A percentile compares a stretch with the other conserved stretches of the same genome.
These are phyloP conservation scores for Calonectria pseudoreteaudii DNA, from an alignment of 2,329 filamentous ascomycete species.

Conservation along the genomic window DNA sequence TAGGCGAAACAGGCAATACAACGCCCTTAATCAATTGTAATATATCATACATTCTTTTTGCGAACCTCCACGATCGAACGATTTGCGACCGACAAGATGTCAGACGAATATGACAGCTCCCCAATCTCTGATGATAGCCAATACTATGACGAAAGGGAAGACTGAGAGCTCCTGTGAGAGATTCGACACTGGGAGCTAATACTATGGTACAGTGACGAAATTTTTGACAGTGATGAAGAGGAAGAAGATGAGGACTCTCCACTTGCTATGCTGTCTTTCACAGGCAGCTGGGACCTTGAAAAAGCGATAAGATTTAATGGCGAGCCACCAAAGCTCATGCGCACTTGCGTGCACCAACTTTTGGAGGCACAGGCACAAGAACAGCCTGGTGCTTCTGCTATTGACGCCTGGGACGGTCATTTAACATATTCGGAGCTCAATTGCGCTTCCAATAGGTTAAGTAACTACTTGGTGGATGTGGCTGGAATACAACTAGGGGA, in stretches of 20 bases:
- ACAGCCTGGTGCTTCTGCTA: constrained; percentile 29
- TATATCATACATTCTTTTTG: background rate
- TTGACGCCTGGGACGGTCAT: constrained; percentile 42
- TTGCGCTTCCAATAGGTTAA: constrained; percentile 10
- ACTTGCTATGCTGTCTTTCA: background rate
- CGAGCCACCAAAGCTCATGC: background rate
- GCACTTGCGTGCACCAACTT: constrained; percentile 30
- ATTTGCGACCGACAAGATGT: constrained; percentile 7
- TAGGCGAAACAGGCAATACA: background rate
- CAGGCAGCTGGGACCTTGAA: constrained; percentile 6
- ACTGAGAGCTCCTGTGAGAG: background rate
- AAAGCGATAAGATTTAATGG: background rate
- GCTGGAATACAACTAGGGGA: constrained; percentile 6
- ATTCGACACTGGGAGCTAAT: background rate
- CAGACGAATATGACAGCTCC: constrained; percentile 17
- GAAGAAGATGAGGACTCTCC: background rate
- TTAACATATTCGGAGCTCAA: constrained; percentile 23
- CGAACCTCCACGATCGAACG: background rate
- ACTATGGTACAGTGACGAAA: background rate
- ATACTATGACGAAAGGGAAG: constrained; percentile 18
- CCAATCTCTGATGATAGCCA: constrained; percentile 18
- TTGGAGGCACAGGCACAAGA: background rate
- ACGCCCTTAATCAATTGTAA: background rate
- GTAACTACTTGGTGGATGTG: constrained; percentile 9
- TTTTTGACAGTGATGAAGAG: constrained; percentile 15